Base-by-base conservation (phyloP, 1,284 basidiomycete genomes). In the Moesziomyces antarcticus region DNA sequence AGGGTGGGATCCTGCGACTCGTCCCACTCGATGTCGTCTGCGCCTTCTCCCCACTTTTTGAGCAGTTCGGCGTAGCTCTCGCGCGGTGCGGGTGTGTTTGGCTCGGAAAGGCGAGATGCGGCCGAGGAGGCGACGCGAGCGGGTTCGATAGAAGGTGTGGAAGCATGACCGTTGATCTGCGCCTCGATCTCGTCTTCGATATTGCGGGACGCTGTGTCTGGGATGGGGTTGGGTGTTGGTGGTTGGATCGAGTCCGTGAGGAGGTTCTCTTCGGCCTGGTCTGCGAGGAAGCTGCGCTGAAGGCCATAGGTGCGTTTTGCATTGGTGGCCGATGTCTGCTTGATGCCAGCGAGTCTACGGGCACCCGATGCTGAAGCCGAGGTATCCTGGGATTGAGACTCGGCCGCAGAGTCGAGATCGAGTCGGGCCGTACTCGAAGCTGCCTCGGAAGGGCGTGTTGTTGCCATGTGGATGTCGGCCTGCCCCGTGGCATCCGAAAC, bases 1-100 rank as follows among this genome's bases (percentile, higher is more conserved):
- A 74, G 62, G 20, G 72, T 66, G 3, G 72, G 72, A 22, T 74
- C 66, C 30, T 75, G 73, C 41, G 73, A 75, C 40, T 75, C 68
- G 30, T 75, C 73, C 73, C 68, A 70, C 42, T 75, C 73, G 30
- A 74, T 74, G 27, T 75, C 68, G 33, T 75, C 73, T 6, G 63
- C 73, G 5, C 63, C 64, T 9, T 71, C 67, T 41, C 73, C 73
- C 73, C 73, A 75, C 56, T 61, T 75, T 56, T 51, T 63, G 42
- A 70, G 63, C 18, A 75, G 60, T n/a, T 75, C 73, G 16, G 67
- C 73, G 41, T 75, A 75, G 56, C 73, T 75, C 40, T 75, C 73
- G 49, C 72, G 56, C 1, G 56, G 56, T 18, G 64, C 50, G 20
- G 54, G 9, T 11, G 49, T 9, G 3, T 50, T 22, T 21, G 56